Evolutionary conservation across 345 rosid genomes (phyloP).

Genomic region (Rhodomyrtus tomentosa): DNA sequence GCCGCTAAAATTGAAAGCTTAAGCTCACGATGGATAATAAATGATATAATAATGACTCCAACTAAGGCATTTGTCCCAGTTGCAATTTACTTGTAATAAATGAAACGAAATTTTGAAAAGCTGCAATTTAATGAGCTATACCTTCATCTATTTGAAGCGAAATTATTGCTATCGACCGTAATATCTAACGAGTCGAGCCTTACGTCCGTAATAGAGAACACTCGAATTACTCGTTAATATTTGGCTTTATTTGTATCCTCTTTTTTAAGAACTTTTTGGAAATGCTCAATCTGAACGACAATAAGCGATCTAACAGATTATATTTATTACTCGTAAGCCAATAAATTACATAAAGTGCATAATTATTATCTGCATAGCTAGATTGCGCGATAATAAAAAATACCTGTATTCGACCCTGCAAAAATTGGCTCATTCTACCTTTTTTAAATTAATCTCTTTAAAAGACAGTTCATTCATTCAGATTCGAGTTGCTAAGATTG

Average conservation of each 20-base stretch:
- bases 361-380: neutral
- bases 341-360: neutral
- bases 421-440: neutral
- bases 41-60: neutral
- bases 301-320: neutral
- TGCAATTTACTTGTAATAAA: neutral
- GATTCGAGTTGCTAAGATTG: neutral
- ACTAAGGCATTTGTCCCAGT: neutral
- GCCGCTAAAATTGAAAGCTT: neutral
- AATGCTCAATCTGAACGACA: no score
- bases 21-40: neutral
- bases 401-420: neutral
- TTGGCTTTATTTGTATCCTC: no score
- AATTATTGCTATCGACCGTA: no score
- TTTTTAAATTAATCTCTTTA: no score
- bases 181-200: neutral
- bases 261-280: no score
- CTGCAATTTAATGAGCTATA: neutral
- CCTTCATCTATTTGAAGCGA: fast-evolving
- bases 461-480: neutral
- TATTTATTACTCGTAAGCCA: neutral
- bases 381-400: no score
- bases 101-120: neutral
- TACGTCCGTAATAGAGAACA: neutral
- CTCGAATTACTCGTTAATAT: neutral